Percentiles rank a stretch among this genome's conserved stretches.
These are phyloP conservation scores for Lactarius hatsudake DNA, from an alignment of 768 basidiomycete genomes.

Conservation along the genomic window DNA sequence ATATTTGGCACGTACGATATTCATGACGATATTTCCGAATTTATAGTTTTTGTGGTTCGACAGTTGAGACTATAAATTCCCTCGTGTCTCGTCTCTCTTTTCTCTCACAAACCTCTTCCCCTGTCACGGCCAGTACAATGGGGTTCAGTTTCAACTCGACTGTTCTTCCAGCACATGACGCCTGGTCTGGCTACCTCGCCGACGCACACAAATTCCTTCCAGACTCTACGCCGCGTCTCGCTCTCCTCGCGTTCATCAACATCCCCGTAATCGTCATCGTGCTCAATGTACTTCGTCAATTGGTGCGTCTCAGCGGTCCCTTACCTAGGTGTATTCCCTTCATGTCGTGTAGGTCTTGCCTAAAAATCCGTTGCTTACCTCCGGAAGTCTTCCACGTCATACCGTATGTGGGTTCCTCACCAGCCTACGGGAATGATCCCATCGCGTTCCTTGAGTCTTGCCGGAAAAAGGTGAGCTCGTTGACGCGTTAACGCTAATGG, in stretches of 20 bases:
- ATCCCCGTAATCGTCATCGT: conserved; percentile 64
- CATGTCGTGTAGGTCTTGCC: conserved; percentile 55
- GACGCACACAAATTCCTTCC: conserved; percentile 30
- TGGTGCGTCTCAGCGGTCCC: conserved; percentile 50
- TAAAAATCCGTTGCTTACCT: conserved; percentile 67
- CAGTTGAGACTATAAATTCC: neutral
- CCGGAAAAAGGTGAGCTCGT: conserved; percentile 62
- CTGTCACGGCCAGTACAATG: conserved; percentile 15
- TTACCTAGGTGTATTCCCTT: conserved; percentile 9
- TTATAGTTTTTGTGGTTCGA: conserved; percentile 2
- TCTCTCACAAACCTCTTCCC: neutral
- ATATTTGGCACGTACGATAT: too few species aligned
- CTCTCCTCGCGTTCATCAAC: conserved; percentile 53
- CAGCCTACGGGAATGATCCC: conserved; percentile 89
- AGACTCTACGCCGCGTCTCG: conserved; percentile 29
- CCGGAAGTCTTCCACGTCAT: conserved; percentile 93
- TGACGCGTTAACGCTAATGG: neutral
- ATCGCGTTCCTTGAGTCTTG: conserved; percentile 81
- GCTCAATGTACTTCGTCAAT: conserved; percentile 75
- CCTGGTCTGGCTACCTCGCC: conserved; percentile 33
- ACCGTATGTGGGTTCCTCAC: conserved; percentile 86
- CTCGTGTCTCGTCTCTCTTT: neutral
- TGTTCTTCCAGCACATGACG: conserved; percentile 25
- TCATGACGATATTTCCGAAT: too few species aligned
- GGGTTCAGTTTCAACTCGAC: conserved; percentile 32